A percentile compares a stretch with the other conserved stretches of the same genome.
phyloP scores from a whole-genome alignment of 192 early-diverging fungal genomes.

The Coemansia sp. region DNA sequence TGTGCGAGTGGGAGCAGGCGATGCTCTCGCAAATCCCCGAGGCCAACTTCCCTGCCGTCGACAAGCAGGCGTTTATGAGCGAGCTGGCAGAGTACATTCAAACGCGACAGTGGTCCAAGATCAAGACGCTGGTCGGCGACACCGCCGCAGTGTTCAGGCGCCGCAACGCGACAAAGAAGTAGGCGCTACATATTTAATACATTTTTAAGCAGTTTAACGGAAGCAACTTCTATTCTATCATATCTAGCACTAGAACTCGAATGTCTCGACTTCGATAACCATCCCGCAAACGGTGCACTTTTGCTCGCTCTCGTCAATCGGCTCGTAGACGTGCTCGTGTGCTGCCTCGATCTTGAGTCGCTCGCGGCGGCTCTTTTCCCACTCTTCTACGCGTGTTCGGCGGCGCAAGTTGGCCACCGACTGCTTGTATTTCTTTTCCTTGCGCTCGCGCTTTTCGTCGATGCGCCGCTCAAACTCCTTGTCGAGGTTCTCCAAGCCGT shows the following conservation, averaged over 20 bases:
- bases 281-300: conserved; percentile 69
- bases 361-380: conserved; percentile 57
- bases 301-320: conserved; percentile 60
- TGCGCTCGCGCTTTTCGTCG: conserved; percentile 75
- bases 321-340: conserved; percentile 79
- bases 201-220: conserved; percentile 3
- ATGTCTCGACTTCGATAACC: conserved; percentile 69
- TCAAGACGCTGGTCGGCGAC: conserved; percentile 33
- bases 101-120: conserved; percentile 29
- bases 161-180: conserved; percentile 23
- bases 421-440: conserved; percentile 83
- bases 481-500: conserved; percentile 82
- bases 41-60: conserved; percentile 17
- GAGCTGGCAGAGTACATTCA: conserved; percentile 30
- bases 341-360: conserved; percentile 58
- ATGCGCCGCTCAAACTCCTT: conserved; percentile 82
- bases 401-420: conserved; percentile 78
- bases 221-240: no score
- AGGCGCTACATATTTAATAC: background rate
- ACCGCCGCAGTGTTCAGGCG: conserved; percentile 45
- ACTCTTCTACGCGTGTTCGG: conserved; percentile 76
- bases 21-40: conserved; percentile 47
- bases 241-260: conserved; percentile 55
- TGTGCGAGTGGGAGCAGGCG: conserved; percentile 46
- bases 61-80: conserved; percentile 33